phyloP scores from a whole-genome alignment of 78 protist genomes.

The slime mould (Dictyostelium discoideum) region DNA sequence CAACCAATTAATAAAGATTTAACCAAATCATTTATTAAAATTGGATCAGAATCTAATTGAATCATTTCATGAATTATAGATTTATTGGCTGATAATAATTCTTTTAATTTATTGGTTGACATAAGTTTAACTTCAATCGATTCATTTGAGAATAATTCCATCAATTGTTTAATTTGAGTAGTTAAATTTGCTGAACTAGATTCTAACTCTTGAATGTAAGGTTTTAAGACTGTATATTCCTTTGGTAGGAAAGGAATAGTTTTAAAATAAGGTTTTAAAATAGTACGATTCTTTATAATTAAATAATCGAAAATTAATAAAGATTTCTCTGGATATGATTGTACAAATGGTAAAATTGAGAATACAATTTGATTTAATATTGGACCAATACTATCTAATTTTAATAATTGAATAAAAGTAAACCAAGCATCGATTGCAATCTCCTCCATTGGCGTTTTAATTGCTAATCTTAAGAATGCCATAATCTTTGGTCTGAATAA shows the following conservation, averaged over 20 bases:
- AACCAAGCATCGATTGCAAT: slow-evolving; percentile 47
- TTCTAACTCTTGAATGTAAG: not conserved
- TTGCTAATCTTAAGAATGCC: slow-evolving; percentile 60
- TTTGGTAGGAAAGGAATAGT: slow-evolving; percentile 63
- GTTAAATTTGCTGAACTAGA: not conserved
- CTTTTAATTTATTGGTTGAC: slow-evolving; percentile 24
- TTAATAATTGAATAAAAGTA: slow-evolving; percentile 38
- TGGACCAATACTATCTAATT: slow-evolving; percentile 52
- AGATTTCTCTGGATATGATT: not conserved
- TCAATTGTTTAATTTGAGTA: not conserved
- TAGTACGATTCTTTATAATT: not conserved
- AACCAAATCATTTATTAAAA: slow-evolving; percentile 13
- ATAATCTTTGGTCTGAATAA: slow-evolving; percentile 74
- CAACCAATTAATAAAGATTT: slow-evolving; percentile 49
- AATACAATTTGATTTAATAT: slow-evolving; percentile 48
- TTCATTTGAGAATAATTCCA: slow-evolving; percentile 44
- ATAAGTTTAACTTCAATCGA: slow-evolving; percentile 5
- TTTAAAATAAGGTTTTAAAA: slow-evolving; percentile 14
- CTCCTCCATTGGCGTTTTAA: slow-evolving; percentile 42
- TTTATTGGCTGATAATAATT: not conserved
- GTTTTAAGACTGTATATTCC: slow-evolving; percentile 2
- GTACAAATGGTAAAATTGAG: slow-evolving; percentile 13
- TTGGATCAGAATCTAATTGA: not conserved
- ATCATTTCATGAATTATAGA: slow-evolving; percentile 5
- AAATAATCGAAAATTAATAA: slow-evolving; percentile 44